phyloP scores from a whole-genome alignment of 164 flowering plant genomes.

The Saururus chinensis region DNA sequence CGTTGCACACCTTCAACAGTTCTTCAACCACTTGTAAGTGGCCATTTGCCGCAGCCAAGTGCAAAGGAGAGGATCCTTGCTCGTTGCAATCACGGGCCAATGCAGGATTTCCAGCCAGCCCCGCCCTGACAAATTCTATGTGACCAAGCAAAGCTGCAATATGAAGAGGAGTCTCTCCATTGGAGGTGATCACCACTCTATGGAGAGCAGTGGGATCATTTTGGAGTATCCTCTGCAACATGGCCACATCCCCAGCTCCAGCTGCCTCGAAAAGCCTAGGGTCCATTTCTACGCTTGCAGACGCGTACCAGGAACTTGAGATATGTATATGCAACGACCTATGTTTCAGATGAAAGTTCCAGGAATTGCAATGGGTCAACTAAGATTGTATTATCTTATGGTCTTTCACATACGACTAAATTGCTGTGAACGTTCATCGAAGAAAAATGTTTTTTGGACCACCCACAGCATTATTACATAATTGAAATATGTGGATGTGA shows the following conservation, averaged over 20 bases:
- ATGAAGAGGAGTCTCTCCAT: neutral
- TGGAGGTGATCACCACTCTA: neutral
- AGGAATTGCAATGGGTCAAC: too few relatives aligned
- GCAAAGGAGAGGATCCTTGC: slow-evolving; percentile 5
- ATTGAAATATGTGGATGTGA: too few relatives aligned
- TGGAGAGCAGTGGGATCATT: neutral
- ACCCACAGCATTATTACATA: too few relatives aligned
- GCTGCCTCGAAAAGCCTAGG: slow-evolving; percentile 1
- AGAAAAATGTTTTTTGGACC: too few relatives aligned
- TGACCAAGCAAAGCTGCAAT: slow-evolving; percentile 1
- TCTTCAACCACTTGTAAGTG: neutral
- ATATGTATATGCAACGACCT: too few relatives aligned
- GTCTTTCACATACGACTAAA: too few relatives aligned
- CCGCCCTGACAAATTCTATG: neutral
- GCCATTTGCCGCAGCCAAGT: slow-evolving; percentile 4
- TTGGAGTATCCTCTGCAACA: neutral
- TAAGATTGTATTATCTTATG: too few relatives aligned
- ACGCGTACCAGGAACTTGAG: too few relatives aligned
- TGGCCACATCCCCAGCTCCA: neutral
- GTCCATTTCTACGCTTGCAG: neutral
- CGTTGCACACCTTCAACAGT: neutral
- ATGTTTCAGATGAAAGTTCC: too few relatives aligned
- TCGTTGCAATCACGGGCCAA: neutral
- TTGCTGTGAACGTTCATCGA: too few relatives aligned
- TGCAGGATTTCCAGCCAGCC: neutral